Conservation (phyloP, 1,284 basidiomycete genomes). For the Jaminaea rosea region DNA sequence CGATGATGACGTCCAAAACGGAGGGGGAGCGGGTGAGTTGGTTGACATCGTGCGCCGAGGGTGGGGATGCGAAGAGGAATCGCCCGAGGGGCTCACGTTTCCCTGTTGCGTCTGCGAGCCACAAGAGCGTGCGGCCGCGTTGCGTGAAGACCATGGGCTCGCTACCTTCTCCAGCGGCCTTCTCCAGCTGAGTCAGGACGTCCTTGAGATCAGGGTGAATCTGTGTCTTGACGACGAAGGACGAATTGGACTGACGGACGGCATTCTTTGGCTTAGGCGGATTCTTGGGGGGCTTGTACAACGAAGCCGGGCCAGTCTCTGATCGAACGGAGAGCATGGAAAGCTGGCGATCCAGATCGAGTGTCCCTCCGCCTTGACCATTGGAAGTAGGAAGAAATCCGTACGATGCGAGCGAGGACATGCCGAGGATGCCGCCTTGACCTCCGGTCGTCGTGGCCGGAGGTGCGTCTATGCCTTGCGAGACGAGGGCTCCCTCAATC, state of each 20-base stretch:
- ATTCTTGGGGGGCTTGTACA: neutral
- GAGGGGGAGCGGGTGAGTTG: slow-evolving; percentile 65
- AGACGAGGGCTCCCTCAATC: slow-evolving; percentile 21
- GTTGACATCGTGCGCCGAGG: slow-evolving; percentile 83
- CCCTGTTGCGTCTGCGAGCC: slow-evolving; percentile 22
- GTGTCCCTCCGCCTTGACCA: neutral
- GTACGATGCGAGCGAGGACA: slow-evolving; percentile 14
- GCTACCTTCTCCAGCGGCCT: neutral
- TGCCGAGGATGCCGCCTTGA: slow-evolving; percentile 17
- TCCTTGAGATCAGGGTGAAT: slow-evolving; percentile 66
- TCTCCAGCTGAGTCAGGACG: slow-evolving; percentile 52
- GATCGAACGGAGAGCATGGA: neutral
- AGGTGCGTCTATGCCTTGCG: slow-evolving; percentile 35
- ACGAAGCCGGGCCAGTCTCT: neutral
- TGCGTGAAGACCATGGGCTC: slow-evolving; percentile 29
- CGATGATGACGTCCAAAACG: slow-evolving; percentile 79
- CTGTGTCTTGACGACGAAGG: slow-evolving; percentile 77
- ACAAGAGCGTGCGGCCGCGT: slow-evolving; percentile 32
- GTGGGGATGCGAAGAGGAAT: slow-evolving; percentile 69
- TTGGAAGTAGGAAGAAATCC: neutral
- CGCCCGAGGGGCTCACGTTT: slow-evolving; percentile 58
- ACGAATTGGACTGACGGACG: slow-evolving; percentile 74
- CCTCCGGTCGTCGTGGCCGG: slow-evolving; percentile 23
- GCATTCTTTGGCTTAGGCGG: slow-evolving; percentile 65
- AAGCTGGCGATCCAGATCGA: neutral